phyloP scores from a whole-genome alignment of 2,329 filamentous ascomycete genomes.

The Monosporascus sp. region DNA sequence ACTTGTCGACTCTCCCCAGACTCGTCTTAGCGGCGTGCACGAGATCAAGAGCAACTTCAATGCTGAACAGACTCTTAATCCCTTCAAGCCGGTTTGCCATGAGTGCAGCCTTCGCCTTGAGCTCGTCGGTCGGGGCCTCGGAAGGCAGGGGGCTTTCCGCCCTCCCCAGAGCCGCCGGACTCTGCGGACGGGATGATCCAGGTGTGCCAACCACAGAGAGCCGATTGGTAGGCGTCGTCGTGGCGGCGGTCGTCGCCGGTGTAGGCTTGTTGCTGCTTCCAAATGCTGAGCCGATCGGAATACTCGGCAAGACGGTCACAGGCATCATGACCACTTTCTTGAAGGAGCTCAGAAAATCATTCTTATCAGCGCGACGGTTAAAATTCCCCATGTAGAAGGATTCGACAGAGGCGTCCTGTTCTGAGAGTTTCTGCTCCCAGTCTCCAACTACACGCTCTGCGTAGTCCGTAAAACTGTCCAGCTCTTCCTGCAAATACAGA shows the following conservation, averaged over 20 bases:
- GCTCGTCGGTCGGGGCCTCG: conserved; percentile 79
- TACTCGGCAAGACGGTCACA: conserved; percentile 77
- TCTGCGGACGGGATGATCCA: conserved; percentile 42
- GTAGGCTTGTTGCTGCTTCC: conserved; percentile 34
- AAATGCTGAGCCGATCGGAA: conserved; percentile 56
- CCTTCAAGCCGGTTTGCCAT: conserved; percentile 94
- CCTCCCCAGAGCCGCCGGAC: conserved; percentile 32
- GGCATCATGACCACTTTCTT: conserved; percentile 99
- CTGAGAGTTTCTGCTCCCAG: conserved; percentile 89
- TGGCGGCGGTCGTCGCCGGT: conserved; percentile 8
- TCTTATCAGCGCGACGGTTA: conserved; percentile 90
- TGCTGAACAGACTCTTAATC: conserved; percentile 91
- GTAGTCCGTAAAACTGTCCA: conserved; percentile 74
- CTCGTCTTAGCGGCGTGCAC: conserved; percentile 86
- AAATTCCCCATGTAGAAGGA: conserved; percentile 95
- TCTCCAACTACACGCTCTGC: conserved; percentile 71
- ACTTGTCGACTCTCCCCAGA: conserved; percentile 77
- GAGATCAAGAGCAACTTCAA: conserved; percentile 85
- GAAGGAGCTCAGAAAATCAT: conserved; percentile 92
- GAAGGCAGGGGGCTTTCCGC: conserved; percentile 40
- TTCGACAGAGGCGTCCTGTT: conserved; percentile 85
- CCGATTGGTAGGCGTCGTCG: conserved; percentile 23
- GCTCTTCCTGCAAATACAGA: conserved; percentile 84
- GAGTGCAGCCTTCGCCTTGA: conserved; percentile 94
- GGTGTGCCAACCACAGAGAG: conserved; percentile 28